Evolutionary conservation across 768 basidiomycete genomes (phyloP).

Genomic region (Tylopilus intermedius): DNA sequence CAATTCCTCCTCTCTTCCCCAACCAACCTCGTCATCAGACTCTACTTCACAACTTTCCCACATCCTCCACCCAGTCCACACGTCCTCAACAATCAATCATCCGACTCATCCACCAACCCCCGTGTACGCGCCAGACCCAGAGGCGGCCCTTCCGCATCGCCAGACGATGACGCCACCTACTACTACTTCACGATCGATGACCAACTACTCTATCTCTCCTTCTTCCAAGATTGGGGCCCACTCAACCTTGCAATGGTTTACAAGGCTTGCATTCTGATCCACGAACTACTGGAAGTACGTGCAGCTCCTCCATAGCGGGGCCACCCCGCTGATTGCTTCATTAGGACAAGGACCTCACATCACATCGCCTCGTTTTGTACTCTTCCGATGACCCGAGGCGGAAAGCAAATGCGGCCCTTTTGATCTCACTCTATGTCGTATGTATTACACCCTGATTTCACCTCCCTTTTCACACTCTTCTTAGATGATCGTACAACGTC

Average conservation of each 20-base stretch:
- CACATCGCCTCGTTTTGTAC: slow-evolving; percentile 82
- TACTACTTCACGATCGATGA: slow-evolving; percentile 94
- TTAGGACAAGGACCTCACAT: slow-evolving; percentile 69
- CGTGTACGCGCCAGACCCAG: slow-evolving; percentile 56
- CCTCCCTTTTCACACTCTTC: slow-evolving; percentile 17
- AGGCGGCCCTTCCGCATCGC: slow-evolving; percentile 57
- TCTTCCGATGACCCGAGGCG: slow-evolving; percentile 78
- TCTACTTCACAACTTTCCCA: slow-evolving; percentile 88
- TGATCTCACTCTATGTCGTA: slow-evolving; percentile 91
- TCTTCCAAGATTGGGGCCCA: slow-evolving; percentile 94
- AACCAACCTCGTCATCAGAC: slow-evolving; percentile 37
- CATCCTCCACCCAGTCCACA: slow-evolving; percentile 66
- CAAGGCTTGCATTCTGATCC: slow-evolving; percentile 87
- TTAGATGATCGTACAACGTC: slow-evolving; percentile 89
- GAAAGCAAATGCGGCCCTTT: slow-evolving; percentile 92
- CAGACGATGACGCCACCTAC: slow-evolving; percentile 71
- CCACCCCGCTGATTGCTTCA: slow-evolving; percentile 20
- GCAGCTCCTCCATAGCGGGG: slow-evolving; percentile 15
- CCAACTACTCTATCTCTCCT: slow-evolving; percentile 86
- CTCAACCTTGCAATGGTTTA: slow-evolving; percentile 91
- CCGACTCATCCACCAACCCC: slow-evolving; percentile 52
- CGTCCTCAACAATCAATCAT: slow-evolving; percentile 54
- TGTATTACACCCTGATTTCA: slow-evolving; percentile 29
- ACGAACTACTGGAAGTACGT: slow-evolving; percentile 76
- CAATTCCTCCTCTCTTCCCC: slow-evolving; percentile 5